Base-by-base conservation (phyloP, 179 eudicot species). In the Patellifolia procumbens region DNA sequence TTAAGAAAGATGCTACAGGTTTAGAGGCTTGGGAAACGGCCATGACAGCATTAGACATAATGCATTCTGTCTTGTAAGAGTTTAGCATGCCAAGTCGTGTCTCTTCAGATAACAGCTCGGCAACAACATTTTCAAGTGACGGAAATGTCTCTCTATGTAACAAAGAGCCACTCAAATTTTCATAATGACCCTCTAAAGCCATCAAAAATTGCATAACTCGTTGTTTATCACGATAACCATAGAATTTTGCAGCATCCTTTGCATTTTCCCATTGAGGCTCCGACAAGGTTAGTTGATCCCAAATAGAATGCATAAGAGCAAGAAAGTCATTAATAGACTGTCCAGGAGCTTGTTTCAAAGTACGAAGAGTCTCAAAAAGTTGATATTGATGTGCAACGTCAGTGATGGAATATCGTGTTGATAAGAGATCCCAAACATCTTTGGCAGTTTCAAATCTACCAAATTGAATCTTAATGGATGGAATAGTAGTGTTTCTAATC, bases 271-370 rank as follows among this genome's bases (percentile, higher is more conserved):
- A 43, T 39, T 67, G 70, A 13, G 71, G 71, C 45, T 67, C 52
- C 3, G 53, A 67, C 12, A 67, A 12, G 19, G 69, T 58, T 20
- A 73, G 26, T 56, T 58, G 76, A 26, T 73, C 76, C 66, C 66
- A 73, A 15, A 73, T 11, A 58, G 6, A 32, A 8, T 37, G 52
- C 76, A 73, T 39, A 10, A 26, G 34, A 6, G 66, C 31, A 22
- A 73, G 31, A 42, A 73, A 70, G 12, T 73, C 76, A 72, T 55
- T 72, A 2, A 72, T 42, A 48, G 76, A 66, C 11, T 66, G 70
- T n/a, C 49, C 49, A 8, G 7, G 1, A 0, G 6, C 2, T n/a
- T 66, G 51, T 6, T 58, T 73, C 53, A 56, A 34, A 9, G 15
- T 31, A 15, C 66, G 35, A 6, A 58, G 51, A 19, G 26, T 53